Base-by-base conservation (phyloP, 495 filamentous ascomycete species). In the Tuber melanosporum region DNA sequence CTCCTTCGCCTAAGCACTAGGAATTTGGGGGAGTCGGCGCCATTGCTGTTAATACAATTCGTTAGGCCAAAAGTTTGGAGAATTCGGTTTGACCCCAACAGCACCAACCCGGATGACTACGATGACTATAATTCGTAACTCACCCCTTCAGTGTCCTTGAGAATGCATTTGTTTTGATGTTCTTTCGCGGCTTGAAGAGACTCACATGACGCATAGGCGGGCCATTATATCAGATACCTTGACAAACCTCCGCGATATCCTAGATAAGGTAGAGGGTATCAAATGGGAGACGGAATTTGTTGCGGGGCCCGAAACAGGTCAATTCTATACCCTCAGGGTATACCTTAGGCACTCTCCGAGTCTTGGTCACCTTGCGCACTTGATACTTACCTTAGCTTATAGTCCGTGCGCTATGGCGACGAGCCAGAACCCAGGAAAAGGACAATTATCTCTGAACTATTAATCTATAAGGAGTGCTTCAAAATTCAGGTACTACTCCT, bases 11-110 rank as follows among this genome's bases (percentile, higher is more conserved):
- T 77, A 2, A 36, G 39, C 8, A 32, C 46, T 7, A 45, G 12
- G 8, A n/a, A 41, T 20, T 3, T 36, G 0, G 19, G 22, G 6
- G 20, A 70, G 6, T 47, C n/a, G 15, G 57, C 5, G 32, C 44
- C 62, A 42, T 46, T 78, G 14, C 4, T 78, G 19, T 66, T 78
- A 15, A 19, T 78, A 36, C 77, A 76, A 17, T 78, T 78, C 26
- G 26, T 72, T 47, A 45, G 77, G 7, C 77, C 77, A 8, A 78
- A 43, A 10, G 74, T 78, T 26, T 78, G 74, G 77, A 69, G 74
- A 49, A 72, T 78, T 66, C 74, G 77, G 7, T 78, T 73, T 43
- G 46, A 73, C 12, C 74, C 77, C 5, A 71, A 36, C 4, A 66
- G 15, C 22, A 42, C 42, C 12, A 6, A 36, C 15, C 44, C 70